Evolutionary conservation across 2,329 filamentous ascomycete genomes (phyloP).

Genomic region (Fusarium torulosum): DNA sequence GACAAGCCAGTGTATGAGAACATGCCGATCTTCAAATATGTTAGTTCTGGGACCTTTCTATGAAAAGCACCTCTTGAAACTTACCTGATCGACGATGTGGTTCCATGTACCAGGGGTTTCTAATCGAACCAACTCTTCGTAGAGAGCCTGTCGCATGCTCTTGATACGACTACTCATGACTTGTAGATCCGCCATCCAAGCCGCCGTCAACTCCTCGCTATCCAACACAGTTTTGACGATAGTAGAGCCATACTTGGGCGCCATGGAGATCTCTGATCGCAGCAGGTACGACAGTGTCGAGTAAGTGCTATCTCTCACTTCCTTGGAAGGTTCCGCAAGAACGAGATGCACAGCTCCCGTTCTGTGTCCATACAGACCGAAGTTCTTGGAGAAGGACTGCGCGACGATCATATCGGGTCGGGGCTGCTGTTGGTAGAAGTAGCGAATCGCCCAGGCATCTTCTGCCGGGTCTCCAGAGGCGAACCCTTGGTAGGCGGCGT

Average conservation of each 20-base stretch:
- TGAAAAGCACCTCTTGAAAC: neutral
- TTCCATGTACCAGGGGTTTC: constrained; percentile 92
- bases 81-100: constrained; percentile 84
- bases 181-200: constrained; percentile 91
- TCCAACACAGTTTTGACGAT: constrained; percentile 90
- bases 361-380: constrained; percentile 97
- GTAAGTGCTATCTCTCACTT: constrained; percentile 18
- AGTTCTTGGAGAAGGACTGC: constrained; percentile 97
- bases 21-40: constrained; percentile 84
- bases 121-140: constrained; percentile 83
- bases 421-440: constrained; percentile 74
- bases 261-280: constrained; percentile 96
- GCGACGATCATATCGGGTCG: constrained; percentile 88
- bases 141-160: constrained; percentile 84
- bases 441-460: constrained; percentile 89
- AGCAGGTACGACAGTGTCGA: constrained; percentile 71
- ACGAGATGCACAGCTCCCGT: constrained; percentile 96
- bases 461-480: constrained; percentile 87
- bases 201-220: constrained; percentile 79
- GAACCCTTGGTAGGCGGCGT: constrained; percentile 97
- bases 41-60: neutral
- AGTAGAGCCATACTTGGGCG: constrained; percentile 90
- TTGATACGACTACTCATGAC: constrained; percentile 97
- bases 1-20: constrained; percentile 90
- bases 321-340: constrained; percentile 86